A percentile compares a stretch with the other conserved stretches of the same genome.
These are phyloP conservation scores for Gossypium laxum DNA, from an alignment of 441 rosid species.

Conservation along the genomic window DNA sequence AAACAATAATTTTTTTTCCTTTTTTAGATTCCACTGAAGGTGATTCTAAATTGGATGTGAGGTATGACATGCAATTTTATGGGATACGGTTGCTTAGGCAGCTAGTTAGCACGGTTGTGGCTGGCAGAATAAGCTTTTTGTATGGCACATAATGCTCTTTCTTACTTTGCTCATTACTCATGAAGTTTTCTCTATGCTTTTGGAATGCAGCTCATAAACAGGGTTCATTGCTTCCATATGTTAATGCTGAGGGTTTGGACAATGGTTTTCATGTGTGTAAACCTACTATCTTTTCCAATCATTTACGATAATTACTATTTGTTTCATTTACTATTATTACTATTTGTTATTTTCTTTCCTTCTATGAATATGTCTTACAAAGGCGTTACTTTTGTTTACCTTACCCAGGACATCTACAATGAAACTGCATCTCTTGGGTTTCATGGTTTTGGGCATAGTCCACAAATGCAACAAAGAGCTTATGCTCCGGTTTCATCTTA, in stretches of 20 bases:
- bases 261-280: constrained; percentile 35
- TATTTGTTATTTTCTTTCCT: not conserved
- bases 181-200: constrained; percentile 20
- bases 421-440: constrained; percentile 29
- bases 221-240: constrained; percentile 25
- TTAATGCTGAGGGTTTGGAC: constrained; percentile 30
- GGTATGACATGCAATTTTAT: not conserved
- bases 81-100: not conserved
- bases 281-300: constrained; percentile 11
- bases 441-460: constrained; percentile 29
- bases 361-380: constrained; percentile 12
- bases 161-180: constrained; percentile 13
- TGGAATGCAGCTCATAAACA: constrained; percentile 32
- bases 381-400: constrained; percentile 9
- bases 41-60: not conserved
- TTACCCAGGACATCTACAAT: constrained; percentile 28
- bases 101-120: not conserved
- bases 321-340: not conserved
- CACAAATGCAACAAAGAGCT: constrained; percentile 27
- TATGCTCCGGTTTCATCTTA: constrained; percentile 22
- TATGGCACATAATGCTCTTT: not conserved
- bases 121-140: constrained; percentile 5
- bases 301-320: not conserved
- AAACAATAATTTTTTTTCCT: not conserved
- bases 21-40: constrained; percentile 1